Percentiles rank a stretch among this genome's conserved stretches.
Conservation (phyloP, 2,329 filamentous ascomycete species). For the Fusarium devonianum region DNA sequence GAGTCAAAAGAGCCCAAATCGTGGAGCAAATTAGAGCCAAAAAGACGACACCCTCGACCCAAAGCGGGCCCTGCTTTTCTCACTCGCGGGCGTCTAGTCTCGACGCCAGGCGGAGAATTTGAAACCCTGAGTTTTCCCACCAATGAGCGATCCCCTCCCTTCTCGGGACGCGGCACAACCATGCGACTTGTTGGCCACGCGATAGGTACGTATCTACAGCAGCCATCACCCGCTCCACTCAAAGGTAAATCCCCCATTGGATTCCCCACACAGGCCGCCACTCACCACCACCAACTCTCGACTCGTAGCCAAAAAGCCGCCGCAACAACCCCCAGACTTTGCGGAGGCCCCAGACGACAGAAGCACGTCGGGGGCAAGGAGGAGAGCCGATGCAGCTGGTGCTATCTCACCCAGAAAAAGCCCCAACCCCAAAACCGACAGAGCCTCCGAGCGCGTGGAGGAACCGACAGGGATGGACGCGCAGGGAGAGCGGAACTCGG, state of each 20-base stretch:
- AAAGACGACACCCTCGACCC: too few relatives aligned
- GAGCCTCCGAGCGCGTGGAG: conserved; percentile 31
- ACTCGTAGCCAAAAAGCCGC: too few relatives aligned
- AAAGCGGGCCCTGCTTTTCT: conserved; percentile 4
- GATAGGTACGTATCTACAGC: too few relatives aligned
- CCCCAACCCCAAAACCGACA: conserved; percentile 19
- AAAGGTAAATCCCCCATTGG: conserved; percentile 9
- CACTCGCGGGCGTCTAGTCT: conserved; percentile 6
- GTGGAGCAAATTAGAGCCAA: too few relatives aligned
- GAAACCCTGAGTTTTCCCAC: conserved; percentile 9
- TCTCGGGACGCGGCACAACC: not conserved
- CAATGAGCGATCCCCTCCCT: conserved; percentile 5
- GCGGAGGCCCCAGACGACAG: too few relatives aligned
- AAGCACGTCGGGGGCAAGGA: too few relatives aligned
- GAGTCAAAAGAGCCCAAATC: conserved; percentile 12
- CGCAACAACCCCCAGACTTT: conserved; percentile 13
- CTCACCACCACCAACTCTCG: conserved; percentile 12
- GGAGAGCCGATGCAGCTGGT: too few relatives aligned
- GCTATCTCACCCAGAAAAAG: too few relatives aligned
- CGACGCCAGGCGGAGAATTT: conserved; percentile 20
- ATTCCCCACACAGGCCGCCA: conserved; percentile 33
- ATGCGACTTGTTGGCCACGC: conserved; percentile 15
- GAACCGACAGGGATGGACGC: conserved; percentile 12
- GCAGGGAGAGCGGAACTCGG: conserved; percentile 34
- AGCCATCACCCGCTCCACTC: too few relatives aligned